Conservation (phyloP, 2,329 filamentous ascomycete genomes). For the Nemania sp. region DNA sequence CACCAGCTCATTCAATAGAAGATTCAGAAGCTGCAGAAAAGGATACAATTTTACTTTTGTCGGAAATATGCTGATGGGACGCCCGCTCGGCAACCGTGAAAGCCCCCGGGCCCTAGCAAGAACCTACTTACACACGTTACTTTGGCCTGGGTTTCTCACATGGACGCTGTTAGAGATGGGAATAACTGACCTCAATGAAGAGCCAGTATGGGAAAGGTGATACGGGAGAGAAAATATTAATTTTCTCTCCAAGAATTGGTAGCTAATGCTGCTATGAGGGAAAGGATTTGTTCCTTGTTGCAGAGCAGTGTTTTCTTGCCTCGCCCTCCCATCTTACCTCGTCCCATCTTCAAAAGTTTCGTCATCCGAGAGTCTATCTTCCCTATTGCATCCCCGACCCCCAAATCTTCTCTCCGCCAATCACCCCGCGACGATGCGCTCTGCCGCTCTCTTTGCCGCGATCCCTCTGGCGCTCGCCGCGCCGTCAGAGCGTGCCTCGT, state of each 20-base stretch:
- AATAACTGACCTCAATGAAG: slow-evolving; percentile 21
- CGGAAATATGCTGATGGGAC: no score
- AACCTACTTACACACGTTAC: no score
- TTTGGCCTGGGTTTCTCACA: no score
- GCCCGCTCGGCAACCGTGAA: no score
- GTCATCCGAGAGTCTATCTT: slow-evolving; percentile 18
- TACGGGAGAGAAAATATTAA: background rate
- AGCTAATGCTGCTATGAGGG: no score
- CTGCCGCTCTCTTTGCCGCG: slow-evolving; percentile 34
- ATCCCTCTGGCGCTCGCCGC: slow-evolving; percentile 41
- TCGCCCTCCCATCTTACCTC: slow-evolving; percentile 23
- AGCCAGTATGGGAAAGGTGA: slow-evolving; percentile 14
- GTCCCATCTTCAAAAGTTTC: slow-evolving; percentile 15
- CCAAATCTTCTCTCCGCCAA: slow-evolving; percentile 5
- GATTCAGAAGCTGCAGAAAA: no score
- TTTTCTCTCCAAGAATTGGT: no score
- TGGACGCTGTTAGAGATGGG: no score
- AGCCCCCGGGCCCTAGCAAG: no score
- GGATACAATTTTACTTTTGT: no score
- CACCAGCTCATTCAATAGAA: no score
- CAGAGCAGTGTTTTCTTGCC: slow-evolving; percentile 3
- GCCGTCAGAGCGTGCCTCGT: slow-evolving; percentile 37
- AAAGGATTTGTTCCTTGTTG: slow-evolving; percentile 14
- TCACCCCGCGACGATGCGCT: slow-evolving; percentile 36
- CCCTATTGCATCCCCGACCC: slow-evolving; percentile 5